Base-by-base conservation (phyloP, 208 protist species). In the Leishmania mexicana region DNA sequence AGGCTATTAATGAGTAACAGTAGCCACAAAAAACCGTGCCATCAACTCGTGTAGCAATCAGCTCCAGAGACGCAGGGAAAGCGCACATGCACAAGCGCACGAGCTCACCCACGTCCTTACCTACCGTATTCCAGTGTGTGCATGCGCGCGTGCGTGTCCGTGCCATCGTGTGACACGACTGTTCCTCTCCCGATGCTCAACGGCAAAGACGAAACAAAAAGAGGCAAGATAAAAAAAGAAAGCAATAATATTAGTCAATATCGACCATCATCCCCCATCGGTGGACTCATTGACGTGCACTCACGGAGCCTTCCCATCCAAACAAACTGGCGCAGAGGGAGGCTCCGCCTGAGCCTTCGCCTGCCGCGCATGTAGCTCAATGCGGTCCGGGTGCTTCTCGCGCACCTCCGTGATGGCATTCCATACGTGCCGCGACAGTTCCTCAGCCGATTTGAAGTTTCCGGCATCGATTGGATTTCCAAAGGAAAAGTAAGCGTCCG, bases 341-440 rank as follows among this genome's bases (percentile, higher is more conserved):
- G 35, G 10, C 11, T 24, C 60, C 24, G 76, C 58, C 65, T 51
- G 0, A 40, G 72, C 75, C 54, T 58, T 64, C 42, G 72, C 64
- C 64, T 75, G 73, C 53, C 51, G 72, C 11, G 75, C 75, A 53
- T 71, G 80, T n/a, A 90, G 67, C 49, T 65, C 83, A 35, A 89
- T 73, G 67, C 93, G 86, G 76, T 97, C 94, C 1, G 94, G 94
- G 68, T 97, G 94, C 17, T 74, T 85, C 62, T 95, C 90, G 19
- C 92, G 93, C 8, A 94, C 73, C 35, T 90, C 87, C 2, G 83
- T 92, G 11, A 97, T 90, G 42, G 91, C 87, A 47, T 94, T 83
- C 79, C 85, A 90, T 57, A 90, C 84, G 83, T 95, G 86, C 72
- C 94, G 83, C 54, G 85, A 78, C 31, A 97, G 79, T 79, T 91